Evolutionary conservation across 768 basidiomycete genomes (phyloP).

Genomic region (Lentinula detonsa): DNA sequence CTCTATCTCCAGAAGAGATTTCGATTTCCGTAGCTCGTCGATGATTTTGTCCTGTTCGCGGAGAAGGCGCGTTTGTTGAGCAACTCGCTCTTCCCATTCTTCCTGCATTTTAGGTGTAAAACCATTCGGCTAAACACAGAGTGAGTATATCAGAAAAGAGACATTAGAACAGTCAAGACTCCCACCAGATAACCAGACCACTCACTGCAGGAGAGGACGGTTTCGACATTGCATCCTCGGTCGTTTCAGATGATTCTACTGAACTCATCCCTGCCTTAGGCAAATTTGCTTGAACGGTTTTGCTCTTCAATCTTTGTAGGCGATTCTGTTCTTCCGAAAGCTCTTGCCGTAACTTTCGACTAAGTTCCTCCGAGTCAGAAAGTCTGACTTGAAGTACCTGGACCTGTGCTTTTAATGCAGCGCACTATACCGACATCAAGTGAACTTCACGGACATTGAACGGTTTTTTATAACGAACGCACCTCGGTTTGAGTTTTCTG

Average conservation of each 20-base stretch:
- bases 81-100: constrained; percentile 35
- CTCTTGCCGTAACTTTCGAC: constrained; percentile 41
- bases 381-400: constrained; percentile 42
- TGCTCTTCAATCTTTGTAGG: constrained; percentile 53
- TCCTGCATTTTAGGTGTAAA: constrained; percentile 27
- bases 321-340: constrained; percentile 56
- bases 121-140: constrained; percentile 30
- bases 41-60: constrained; percentile 35
- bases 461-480: constrained; percentile 14
- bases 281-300: constrained; percentile 43
- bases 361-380: constrained; percentile 42
- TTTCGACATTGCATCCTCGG: constrained; percentile 43
- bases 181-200: constrained; percentile 65
- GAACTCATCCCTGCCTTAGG: constrained; percentile 24
- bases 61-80: constrained; percentile 19
- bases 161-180: constrained; percentile 42
- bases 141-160: constrained; percentile 33
- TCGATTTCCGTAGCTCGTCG: constrained; percentile 39
- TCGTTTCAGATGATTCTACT: constrained; percentile 25
- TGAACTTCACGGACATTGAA: constrained; percentile 1
- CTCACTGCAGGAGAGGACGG: constrained; percentile 70
- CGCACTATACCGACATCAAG: constrained; percentile 35
- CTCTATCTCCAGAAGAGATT: constrained; percentile 23
- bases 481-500: constrained; percentile 61
- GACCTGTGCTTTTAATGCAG: constrained; percentile 53